Evolutionary conservation across 495 filamentous ascomycete species (phyloP).

Genomic region (Bacidia gigantensis): DNA sequence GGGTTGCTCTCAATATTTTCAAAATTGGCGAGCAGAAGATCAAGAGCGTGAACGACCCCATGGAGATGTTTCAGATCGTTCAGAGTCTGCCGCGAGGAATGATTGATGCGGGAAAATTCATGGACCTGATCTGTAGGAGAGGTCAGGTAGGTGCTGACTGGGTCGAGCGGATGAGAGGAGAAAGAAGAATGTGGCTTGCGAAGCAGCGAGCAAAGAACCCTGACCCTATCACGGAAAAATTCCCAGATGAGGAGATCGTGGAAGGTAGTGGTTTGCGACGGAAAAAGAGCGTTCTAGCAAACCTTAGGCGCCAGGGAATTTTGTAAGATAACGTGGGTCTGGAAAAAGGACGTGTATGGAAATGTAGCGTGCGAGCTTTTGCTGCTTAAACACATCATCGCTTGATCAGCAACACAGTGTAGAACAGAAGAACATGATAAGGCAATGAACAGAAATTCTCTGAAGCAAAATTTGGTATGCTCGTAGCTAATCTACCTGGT

Average conservation of each 20-base stretch:
- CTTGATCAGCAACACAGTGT: too few relatives aligned
- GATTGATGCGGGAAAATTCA: conserved; percentile 63
- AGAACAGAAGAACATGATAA: not conserved
- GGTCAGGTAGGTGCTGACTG: conserved; percentile 16
- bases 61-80: conserved; percentile 93
- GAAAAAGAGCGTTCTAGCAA: conserved; percentile 4
- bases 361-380: too few relatives aligned
- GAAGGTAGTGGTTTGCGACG: not conserved
- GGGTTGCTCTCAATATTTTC: conserved; percentile 82
- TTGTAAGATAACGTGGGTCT: not conserved
- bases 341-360: not conserved
- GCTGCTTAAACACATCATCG: too few relatives aligned
- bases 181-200: conserved; percentile 13
- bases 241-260: conserved; percentile 5
- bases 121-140: conserved; percentile 38
- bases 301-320: not conserved
- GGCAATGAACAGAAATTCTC: not conserved
- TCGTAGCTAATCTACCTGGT: too few relatives aligned
- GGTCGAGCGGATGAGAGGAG: conserved; percentile 13
- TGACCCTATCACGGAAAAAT: not conserved
- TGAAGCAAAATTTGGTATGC: too few relatives aligned
- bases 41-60: conserved; percentile 64
- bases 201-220: conserved; percentile 9
- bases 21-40: conserved; percentile 80
- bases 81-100: conserved; percentile 75